Base-by-base conservation (phyloP, 495 filamentous ascomycete species). In the Ramalina intermedia region DNA sequence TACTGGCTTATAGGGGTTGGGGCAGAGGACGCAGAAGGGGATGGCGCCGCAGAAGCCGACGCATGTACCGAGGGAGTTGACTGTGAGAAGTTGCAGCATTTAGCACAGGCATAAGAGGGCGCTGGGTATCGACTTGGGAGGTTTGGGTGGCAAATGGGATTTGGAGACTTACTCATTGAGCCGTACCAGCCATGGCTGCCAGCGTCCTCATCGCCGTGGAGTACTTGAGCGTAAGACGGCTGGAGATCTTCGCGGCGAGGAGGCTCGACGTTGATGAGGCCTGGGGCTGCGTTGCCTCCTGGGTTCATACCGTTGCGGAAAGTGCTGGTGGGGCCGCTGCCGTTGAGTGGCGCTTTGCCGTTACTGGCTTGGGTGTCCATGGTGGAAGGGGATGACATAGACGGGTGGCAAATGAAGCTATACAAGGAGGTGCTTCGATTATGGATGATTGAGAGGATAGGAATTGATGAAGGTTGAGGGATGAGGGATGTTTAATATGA, bases 1-100 rank as follows among this genome's bases (percentile, higher is more conserved):
- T 58, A 96, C 88, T n/a, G 78, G 78, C 71, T 94, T 94, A 76
- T 89, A 98, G 12, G 91, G 91, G 66, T 99, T 99, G 27, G 93
- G 93, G 66, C 85, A 94, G 62, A 77, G 71, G 66, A 95, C 66
- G 66, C 90, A 91, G 77, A 88, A 95, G 1, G 93, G 93, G 57
- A 96, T 75, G 21, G 93, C 87, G 47, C 91, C 91, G 18, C 83
- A 60, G 52, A 76, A 83, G 51, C 91, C 91, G 55, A 96, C 72
- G 56, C 74, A 74, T 43, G 75, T 64, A 55, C 93, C 91, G 39
- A 96, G 69, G 35, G 68, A 67, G 60, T 86, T 84, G 61, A 94
- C 81, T 84, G 55, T 13, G 20, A 21, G 26, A 29, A 8, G 18
- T 24, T 20, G 52, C 7, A 55, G 43, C 46, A 17, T 24, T 3